Evolutionary conservation across 2,329 filamentous ascomycete genomes (phyloP).

Genomic region (Colletotrichum sp.): DNA sequence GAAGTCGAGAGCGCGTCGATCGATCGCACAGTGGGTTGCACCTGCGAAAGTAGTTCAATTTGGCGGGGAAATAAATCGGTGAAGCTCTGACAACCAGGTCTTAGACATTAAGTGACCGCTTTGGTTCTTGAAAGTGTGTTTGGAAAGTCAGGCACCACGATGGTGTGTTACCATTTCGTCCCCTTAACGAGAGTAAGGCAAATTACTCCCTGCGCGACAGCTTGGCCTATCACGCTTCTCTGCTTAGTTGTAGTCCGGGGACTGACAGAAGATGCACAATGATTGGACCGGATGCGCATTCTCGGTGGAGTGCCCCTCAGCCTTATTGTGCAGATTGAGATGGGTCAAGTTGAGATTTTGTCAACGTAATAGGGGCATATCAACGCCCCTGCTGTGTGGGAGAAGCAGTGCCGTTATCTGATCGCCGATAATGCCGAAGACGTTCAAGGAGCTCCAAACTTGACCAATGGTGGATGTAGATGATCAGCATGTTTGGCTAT

Average conservation of each 20-base stretch:
- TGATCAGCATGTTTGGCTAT: background rate
- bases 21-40: background rate
- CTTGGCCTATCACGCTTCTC: background rate
- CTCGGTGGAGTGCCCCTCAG: constrained; percentile 4
- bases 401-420: background rate
- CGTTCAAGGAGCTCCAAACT: background rate
- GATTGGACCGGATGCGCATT: background rate
- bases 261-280: background rate
- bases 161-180: background rate
- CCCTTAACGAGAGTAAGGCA: background rate
- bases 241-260: background rate
- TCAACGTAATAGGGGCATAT: constrained; percentile 7
- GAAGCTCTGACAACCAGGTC: background rate
- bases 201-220: background rate
- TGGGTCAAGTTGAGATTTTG: background rate
- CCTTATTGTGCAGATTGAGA: constrained; percentile 14
- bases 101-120: background rate
- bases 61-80: background rate
- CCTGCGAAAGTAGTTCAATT: background rate
- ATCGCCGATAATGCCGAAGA: background rate
- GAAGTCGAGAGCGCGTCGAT: background rate
- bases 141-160: background rate
- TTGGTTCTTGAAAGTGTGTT: background rate
- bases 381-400: background rate
- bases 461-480: background rate